These are phyloP conservation scores for Venturia effusa DNA, from an alignment of 2,329 filamentous ascomycete genomes.

Conservation along the genomic window DNA sequence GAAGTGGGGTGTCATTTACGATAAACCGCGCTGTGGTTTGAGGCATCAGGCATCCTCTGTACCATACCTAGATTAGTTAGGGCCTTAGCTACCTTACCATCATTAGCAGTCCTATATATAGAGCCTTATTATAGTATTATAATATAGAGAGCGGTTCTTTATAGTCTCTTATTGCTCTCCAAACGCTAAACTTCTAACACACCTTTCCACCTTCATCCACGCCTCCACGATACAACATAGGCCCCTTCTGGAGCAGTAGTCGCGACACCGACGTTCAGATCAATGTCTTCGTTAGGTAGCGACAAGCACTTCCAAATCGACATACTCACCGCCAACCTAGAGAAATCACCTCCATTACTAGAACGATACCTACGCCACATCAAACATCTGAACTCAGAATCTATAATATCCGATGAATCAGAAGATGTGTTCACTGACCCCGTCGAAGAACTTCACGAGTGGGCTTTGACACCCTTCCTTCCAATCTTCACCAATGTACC, in stretches of 20 bases:
- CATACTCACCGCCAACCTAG: conserved; percentile 15
- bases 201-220: too few relatives aligned
- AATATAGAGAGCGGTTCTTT: too few relatives aligned
- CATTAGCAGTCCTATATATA: too few relatives aligned
- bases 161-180: too few relatives aligned
- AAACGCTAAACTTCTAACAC: too few relatives aligned
- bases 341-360: conserved; percentile 14
- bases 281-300: conserved; percentile 15
- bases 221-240: conserved; percentile 13
- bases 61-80: too few relatives aligned
- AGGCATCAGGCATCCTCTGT: too few relatives aligned
- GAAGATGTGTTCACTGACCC: conserved; percentile 15
- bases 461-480: conserved; percentile 14
- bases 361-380: conserved; percentile 16
- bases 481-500: conserved; percentile 14
- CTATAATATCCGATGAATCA: conserved; percentile 13
- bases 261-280: conserved; percentile 15
- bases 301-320: conserved; percentile 15
- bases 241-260: conserved; percentile 13
- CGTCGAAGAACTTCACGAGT: conserved; percentile 15
- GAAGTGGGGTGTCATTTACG: too few relatives aligned
- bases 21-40: too few relatives aligned
- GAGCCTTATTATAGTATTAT: too few relatives aligned
- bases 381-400: conserved; percentile 15
- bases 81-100: too few relatives aligned